Evolutionary conservation across 2,329 filamentous ascomycete species (phyloP), one percentile per base, ranked within the genome.

Genomic region (Hymenoscyphus salicellus): DNA sequence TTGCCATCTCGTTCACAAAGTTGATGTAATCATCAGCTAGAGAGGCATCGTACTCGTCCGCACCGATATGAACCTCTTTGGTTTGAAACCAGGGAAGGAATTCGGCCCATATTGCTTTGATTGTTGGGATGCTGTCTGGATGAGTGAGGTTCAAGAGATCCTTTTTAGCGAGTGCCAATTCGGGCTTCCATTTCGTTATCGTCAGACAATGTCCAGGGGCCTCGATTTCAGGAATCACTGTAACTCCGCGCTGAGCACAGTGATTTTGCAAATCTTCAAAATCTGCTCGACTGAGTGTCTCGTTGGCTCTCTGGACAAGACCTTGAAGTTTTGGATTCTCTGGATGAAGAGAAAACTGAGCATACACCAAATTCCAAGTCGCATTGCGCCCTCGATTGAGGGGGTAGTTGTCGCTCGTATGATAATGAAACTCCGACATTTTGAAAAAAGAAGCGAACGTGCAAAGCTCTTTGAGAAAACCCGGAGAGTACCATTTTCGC

Each of bases 381-480:
- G 77, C 78, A 58, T 86, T 85, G 23, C 80, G 77, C 26, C 78
- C 76, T 1, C 80, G 76, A 43, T 83, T 84, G 55, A 83, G 80
- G 71, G 79, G 79, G 4, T 84, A 74, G 68, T 86, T 86, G 70
- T 87, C 85, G 65, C 80, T 84, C 2, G 85, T 77, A 70, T 87
- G 85, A 23, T 86, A 73, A 56, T 87, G 85, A 61, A 87, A 82
- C 0, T 80, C 81, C 66, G 85, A 86, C 66, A 86, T 80, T 70
- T 87, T 87, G 76, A 85, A 87, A 71, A 84, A 86, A 30, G 84
- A 86, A 66, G 84, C 81, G 72, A 86, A 87, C 0, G 81, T 79
- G 73, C 85, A 87, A 66, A 87, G 75, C n/a, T 86, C 84, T 46
- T 79, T 77, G 17, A 87, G 70, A 66, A 85, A 86, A 14, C 79